Conservation (phyloP, 768 basidiomycete species). For the Macrolepiota albuminosa region DNA sequence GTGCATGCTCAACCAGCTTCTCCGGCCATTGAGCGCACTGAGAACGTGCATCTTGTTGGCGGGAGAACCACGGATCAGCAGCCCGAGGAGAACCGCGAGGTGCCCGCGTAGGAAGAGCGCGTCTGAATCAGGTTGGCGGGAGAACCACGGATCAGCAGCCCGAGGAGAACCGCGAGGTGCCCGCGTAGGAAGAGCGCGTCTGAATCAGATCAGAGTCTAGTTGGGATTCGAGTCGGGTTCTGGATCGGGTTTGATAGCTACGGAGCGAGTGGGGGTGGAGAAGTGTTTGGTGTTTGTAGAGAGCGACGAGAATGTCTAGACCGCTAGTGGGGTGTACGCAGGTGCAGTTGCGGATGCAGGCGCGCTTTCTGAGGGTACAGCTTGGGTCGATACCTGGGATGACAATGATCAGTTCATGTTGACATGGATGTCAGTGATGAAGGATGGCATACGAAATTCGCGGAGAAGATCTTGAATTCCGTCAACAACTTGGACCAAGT, state of each 20-base stretch:
- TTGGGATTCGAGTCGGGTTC: constrained; percentile 18
- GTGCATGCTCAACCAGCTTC: constrained; percentile 38
- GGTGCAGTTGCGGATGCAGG: constrained; percentile 48
- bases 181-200: constrained; percentile 56
- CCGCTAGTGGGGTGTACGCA: constrained; percentile 41
- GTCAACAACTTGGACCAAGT: constrained; percentile 60
- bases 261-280: neutral
- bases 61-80: constrained; percentile 38
- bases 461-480: constrained; percentile 42
- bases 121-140: constrained; percentile 20
- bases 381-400: constrained; percentile 42
- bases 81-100: constrained; percentile 67
- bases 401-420: neutral
- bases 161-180: constrained; percentile 74
- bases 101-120: constrained; percentile 63
- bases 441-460: constrained; percentile 40
- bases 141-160: constrained; percentile 41
- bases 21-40: constrained; percentile 19
- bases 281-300: constrained; percentile 40
- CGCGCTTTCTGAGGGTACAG: constrained; percentile 43
- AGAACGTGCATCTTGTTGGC: constrained; percentile 34
- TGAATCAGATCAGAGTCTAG: constrained; percentile 21
- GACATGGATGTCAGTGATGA: neutral
- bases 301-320: constrained; percentile 43
- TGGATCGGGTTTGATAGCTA: constrained; percentile 13